A percentile compares a stretch with the other conserved stretches of the same genome.
These are phyloP conservation scores for Musa itinerans DNA, from an alignment of 176 grass and related monocot species.

Conservation along the genomic window DNA sequence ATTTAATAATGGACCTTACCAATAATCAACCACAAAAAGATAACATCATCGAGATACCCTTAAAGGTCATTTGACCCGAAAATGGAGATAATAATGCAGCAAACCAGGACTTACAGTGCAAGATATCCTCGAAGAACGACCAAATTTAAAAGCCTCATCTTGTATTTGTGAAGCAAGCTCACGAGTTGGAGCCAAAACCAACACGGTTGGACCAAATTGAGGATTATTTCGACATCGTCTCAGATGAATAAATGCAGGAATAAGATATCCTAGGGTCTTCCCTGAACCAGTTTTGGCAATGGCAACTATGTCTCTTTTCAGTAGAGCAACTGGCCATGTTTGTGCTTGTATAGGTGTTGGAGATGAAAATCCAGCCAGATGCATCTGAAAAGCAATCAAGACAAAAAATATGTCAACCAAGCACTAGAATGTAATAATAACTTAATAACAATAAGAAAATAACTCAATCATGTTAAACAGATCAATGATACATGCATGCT, in stretches of 20 bases:
- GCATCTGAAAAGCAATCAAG: constrained; percentile 47
- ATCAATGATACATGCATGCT: background rate
- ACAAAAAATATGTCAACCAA: constrained; percentile 21
- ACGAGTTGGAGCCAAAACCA: constrained; percentile 81
- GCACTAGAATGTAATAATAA: background rate
- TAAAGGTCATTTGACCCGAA: too few relatives aligned
- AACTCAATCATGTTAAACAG: background rate
- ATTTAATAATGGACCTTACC: too few relatives aligned
- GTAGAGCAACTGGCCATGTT: constrained; percentile 89
- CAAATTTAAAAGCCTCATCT: constrained; percentile 93
- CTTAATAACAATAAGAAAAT: background rate
- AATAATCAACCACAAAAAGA: too few relatives aligned
- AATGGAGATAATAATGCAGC: background rate
- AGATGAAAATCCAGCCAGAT: constrained; percentile 62
- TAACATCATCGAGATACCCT: background rate
- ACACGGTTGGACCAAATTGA: constrained; percentile 68
- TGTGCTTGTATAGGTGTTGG: constrained; percentile 97
- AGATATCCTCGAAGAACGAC: constrained; percentile 75
- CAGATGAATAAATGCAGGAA: constrained; percentile 97
- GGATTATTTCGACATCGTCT: constrained; percentile 66
- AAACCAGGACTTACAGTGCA: constrained; percentile 61
- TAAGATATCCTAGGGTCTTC: constrained; percentile 91
- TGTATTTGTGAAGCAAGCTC: constrained; percentile 99
- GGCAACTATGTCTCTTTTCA: constrained; percentile 86
- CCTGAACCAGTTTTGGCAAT: constrained; percentile 97